Percentiles rank a stretch among this genome's conserved stretches.
Evolutionary conservation across 2,329 filamentous ascomycete genomes (phyloP).

Genomic region (Amauroascus niger): DNA sequence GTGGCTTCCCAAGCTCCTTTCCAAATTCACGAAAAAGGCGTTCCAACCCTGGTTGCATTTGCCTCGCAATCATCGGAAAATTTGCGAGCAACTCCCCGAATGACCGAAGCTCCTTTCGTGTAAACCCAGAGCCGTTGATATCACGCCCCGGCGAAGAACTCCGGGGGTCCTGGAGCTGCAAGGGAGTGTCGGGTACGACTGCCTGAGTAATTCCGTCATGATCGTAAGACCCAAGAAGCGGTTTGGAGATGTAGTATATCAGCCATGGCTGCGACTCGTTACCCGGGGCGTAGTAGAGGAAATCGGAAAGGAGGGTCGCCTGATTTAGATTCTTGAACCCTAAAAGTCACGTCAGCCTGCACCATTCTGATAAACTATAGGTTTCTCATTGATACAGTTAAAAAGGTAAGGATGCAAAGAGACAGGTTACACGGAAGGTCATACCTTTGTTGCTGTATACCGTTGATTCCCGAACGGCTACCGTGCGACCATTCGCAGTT

Average conservation of each 20-base stretch:
- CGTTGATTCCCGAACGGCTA: conserved; percentile 86
- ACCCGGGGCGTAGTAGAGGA: conserved; percentile 80
- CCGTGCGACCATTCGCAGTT: conserved; percentile 82
- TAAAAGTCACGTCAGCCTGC: conserved; percentile 30
- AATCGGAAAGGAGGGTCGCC: conserved; percentile 73
- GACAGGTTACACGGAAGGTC: conserved; percentile 16
- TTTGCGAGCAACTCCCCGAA: conserved; percentile 83
- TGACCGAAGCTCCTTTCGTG: conserved; percentile 80
- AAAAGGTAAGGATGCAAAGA: background rate
- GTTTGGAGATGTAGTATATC: conserved; percentile 88
- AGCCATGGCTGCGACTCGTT: conserved; percentile 89
- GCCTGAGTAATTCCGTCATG: conserved; percentile 63
- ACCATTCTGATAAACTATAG: too few relatives aligned
- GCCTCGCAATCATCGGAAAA: conserved; percentile 89
- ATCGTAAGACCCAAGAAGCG: conserved; percentile 75
- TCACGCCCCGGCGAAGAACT: conserved; percentile 22
- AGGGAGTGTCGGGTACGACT: conserved; percentile 36
- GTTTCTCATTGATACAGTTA: too few relatives aligned
- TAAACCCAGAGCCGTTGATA: conserved; percentile 30
- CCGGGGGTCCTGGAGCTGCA: conserved; percentile 21
- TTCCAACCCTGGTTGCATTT: conserved; percentile 90
- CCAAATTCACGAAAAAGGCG: conserved; percentile 83
- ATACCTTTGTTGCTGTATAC: conserved; percentile 94
- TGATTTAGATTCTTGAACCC: conserved; percentile 89
- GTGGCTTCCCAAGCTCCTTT: conserved; percentile 70